phyloP scores from a whole-genome alignment of 805 yeast genomes.

The Babjeviella inositovora region DNA sequence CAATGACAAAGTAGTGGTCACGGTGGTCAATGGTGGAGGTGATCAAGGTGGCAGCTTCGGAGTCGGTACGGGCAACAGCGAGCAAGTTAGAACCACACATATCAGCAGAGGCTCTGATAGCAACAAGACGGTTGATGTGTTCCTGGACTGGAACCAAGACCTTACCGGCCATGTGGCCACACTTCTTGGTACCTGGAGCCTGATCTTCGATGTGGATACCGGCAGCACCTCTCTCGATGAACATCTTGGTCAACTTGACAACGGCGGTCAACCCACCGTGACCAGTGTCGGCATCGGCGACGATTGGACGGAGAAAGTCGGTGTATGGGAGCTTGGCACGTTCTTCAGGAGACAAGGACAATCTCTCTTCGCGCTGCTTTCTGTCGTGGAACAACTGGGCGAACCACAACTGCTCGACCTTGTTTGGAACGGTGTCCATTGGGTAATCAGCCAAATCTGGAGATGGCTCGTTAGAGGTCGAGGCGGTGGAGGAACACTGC shows the following conservation, averaged over 20 bases:
- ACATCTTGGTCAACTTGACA: slow-evolving; percentile 87
- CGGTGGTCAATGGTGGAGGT: slow-evolving; percentile 89
- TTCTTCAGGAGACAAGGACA: slow-evolving; percentile 40
- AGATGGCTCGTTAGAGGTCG: slow-evolving; percentile 93
- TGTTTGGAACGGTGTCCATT: slow-evolving; percentile 96
- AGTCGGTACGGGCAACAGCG: slow-evolving; percentile 89
- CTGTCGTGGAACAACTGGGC: slow-evolving; percentile 97
- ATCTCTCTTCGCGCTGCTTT: slow-evolving; percentile 82
- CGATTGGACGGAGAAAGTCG: slow-evolving; percentile 86
- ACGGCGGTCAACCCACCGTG: slow-evolving; percentile 98
- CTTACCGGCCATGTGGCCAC: slow-evolving; percentile 99
- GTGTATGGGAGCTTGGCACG: slow-evolving; percentile 57
- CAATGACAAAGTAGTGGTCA: slow-evolving; percentile 86
- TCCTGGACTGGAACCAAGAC: slow-evolving; percentile 96
- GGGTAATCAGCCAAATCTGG: slow-evolving; percentile 99
- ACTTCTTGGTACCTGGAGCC: slow-evolving; percentile 97
- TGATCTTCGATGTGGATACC: slow-evolving; percentile 98
- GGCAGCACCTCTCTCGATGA: slow-evolving; percentile 96
- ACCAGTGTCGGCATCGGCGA: slow-evolving; percentile 98
- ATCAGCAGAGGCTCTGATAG: slow-evolving; percentile 92
- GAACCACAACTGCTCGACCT: slow-evolving; percentile 91
- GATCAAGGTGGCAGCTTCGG: slow-evolving; percentile 92
- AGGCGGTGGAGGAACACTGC: slow-evolving; percentile 98
- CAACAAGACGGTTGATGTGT: slow-evolving; percentile 87
- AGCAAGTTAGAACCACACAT: slow-evolving; percentile 77